These are phyloP conservation scores for Backusella circina DNA, from an alignment of 192 early-diverging fungal genomes.

Conservation along the genomic window DNA sequence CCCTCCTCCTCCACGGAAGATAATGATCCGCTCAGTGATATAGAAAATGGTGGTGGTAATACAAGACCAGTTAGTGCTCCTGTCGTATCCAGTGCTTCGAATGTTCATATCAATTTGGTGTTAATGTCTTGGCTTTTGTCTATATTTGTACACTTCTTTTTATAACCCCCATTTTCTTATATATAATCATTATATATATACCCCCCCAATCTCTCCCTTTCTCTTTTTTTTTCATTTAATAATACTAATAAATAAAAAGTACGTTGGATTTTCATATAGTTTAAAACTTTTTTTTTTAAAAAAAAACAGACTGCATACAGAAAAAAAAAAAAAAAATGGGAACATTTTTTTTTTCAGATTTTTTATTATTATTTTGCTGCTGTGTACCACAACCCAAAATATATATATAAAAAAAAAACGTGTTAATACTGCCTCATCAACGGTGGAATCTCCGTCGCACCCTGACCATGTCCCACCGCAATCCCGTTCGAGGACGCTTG, in stretches of 20 bases:
- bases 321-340: background rate
- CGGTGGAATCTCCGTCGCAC: background rate
- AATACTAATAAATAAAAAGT: no score
- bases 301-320: background rate
- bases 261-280: no score
- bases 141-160: background rate
- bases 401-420: no score
- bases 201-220: no score
- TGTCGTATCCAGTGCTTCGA: background rate
- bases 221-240: no score
- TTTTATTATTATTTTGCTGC: no score
- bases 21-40: background rate
- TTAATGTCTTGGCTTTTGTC: background rate
- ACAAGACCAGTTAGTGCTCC: background rate
- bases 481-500: background rate
- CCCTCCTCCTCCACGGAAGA: background rate
- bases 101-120: background rate
- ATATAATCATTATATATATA: no score
- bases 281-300: background rate
- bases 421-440: constrained; percentile 1
- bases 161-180: background rate
- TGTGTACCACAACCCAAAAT: background rate
- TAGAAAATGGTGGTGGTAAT: background rate
- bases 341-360: background rate
- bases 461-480: background rate